Conservation (phyloP, 1,284 basidiomycete genomes). For the Naganishia sp. region DNA sequence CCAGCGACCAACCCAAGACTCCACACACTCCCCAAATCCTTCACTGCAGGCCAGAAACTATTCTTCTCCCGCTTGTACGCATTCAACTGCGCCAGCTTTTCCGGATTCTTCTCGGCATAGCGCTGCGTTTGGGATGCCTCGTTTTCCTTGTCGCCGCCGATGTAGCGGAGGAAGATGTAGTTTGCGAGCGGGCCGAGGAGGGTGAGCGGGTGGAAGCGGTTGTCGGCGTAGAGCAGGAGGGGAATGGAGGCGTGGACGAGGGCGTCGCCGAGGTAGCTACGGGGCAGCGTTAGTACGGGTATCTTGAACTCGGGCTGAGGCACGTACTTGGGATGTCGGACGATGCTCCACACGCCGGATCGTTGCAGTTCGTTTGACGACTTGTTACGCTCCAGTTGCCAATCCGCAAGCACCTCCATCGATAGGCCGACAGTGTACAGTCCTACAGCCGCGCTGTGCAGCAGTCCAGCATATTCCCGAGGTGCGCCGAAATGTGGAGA, state of each 20-base stretch:
- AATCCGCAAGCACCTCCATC: conserved; percentile 37
- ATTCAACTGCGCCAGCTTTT: conserved; percentile 35
- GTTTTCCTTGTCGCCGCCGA: conserved; percentile 41
- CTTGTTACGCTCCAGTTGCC: conserved; percentile 36
- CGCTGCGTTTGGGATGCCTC: conserved; percentile 36
- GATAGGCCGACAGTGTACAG: conserved; percentile 37
- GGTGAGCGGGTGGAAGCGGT: conserved; percentile 37
- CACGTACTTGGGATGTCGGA: conserved; percentile 42
- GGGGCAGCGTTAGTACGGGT: background rate
- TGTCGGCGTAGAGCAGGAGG: conserved; percentile 37
- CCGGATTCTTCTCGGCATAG: conserved; percentile 35
- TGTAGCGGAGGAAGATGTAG: conserved; percentile 38
- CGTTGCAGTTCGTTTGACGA: conserved; percentile 31
- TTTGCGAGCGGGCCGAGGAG: conserved; percentile 40
- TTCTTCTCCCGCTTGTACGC: conserved; percentile 38
- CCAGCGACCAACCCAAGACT: conserved; percentile 33
- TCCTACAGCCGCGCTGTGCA: conserved; percentile 35
- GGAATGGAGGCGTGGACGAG: conserved; percentile 40
- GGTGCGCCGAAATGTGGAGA: conserved; percentile 25
- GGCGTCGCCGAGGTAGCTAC: conserved; percentile 41
- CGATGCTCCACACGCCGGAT: conserved; percentile 40
- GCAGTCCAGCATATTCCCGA: conserved; percentile 6
- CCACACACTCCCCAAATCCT: conserved; percentile 38
- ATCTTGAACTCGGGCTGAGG: background rate
- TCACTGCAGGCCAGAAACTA: conserved; percentile 39